These are phyloP conservation scores for Schizosaccharomyces cryophilus DNA, from an alignment of 805 yeast genomes.

Conservation along the genomic window DNA sequence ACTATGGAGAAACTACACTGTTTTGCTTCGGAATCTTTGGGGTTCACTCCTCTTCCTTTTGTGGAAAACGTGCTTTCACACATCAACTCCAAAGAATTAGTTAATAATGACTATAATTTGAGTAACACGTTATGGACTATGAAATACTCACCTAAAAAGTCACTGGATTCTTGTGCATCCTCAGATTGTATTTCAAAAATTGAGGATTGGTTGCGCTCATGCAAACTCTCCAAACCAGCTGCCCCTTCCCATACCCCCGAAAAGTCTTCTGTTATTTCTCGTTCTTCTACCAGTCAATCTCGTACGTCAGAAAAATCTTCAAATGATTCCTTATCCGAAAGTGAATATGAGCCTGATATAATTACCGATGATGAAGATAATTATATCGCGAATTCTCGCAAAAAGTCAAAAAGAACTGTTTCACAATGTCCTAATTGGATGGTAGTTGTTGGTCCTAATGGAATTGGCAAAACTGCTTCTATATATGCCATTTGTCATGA, in stretches of 20 bases:
- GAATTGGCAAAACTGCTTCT: conserved; percentile 57
- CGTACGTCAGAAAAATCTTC: neutral
- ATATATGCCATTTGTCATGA: conserved; percentile 42
- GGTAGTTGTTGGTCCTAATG: conserved; percentile 43
- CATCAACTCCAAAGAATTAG: neutral
- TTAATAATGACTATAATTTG: too few relatives aligned
- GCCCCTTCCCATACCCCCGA: neutral
- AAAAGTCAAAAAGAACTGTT: neutral
- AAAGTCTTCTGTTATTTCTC: neutral
- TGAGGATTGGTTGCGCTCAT: neutral
- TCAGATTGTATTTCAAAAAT: neutral
- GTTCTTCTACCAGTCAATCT: neutral
- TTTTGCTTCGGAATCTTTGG: neutral
- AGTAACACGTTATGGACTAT: neutral
- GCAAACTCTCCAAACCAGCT: neutral
- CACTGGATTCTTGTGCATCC: neutral
- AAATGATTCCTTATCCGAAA: neutral
- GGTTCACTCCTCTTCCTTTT: neutral
- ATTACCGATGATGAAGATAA: neutral
- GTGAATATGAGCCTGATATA: neutral
- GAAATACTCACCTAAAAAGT: neutral
- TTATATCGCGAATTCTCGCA: neutral
- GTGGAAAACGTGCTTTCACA: neutral
- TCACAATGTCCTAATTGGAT: conserved; percentile 16
- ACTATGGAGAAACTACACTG: neutral